Percentiles rank a stretch among this genome's conserved stretches.
phyloP scores from a whole-genome alignment of 169 alveolate genomes.

The Cyclospora cayetanensis region DNA sequence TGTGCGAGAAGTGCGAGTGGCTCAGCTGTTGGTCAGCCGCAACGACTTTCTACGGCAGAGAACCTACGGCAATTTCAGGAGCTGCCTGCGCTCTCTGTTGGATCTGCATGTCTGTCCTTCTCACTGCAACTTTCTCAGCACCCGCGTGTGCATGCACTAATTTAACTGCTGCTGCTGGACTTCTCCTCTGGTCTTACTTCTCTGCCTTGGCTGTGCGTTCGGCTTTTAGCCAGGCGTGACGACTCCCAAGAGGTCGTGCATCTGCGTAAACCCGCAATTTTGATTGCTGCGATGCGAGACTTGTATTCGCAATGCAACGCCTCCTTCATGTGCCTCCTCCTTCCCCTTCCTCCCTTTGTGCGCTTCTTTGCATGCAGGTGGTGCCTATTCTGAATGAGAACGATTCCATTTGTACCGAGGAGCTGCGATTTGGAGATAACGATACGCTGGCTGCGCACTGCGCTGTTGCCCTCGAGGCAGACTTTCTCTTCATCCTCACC shows the following conservation, averaged over 20 bases:
- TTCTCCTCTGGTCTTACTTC: too few relatives aligned
- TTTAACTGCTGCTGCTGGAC: background rate
- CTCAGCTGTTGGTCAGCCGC: slow-evolving; percentile 45
- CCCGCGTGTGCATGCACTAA: too few relatives aligned
- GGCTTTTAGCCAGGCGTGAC: too few relatives aligned
- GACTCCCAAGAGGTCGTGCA: too few relatives aligned
- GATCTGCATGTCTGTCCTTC: background rate
- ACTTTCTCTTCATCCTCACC: slow-evolving; percentile 75
- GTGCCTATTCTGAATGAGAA: slow-evolving; percentile 80
- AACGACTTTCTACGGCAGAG: slow-evolving; percentile 15
- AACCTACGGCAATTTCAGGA: background rate
- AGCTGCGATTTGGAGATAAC: slow-evolving; percentile 78
- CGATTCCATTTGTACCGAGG: slow-evolving; percentile 74
- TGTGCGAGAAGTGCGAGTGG: slow-evolving; percentile 38
- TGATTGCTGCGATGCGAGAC: too few relatives aligned
- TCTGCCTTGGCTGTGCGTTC: too few relatives aligned
- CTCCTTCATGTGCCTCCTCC: too few relatives aligned
- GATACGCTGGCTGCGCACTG: slow-evolving; percentile 79
- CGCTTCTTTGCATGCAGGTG: slow-evolving; percentile 21
- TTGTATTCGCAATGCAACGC: too few relatives aligned
- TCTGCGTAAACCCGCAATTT: too few relatives aligned
- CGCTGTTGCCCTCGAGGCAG: slow-evolving; percentile 72
- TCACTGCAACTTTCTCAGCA: too few relatives aligned
- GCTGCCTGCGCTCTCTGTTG: slow-evolving; percentile 4
- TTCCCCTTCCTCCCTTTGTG: background rate